Evolutionary conservation across 2,329 filamentous ascomycete genomes (phyloP), one percentile per base, ranked within the genome.

Genomic region (Ophiostoma montium): DNA sequence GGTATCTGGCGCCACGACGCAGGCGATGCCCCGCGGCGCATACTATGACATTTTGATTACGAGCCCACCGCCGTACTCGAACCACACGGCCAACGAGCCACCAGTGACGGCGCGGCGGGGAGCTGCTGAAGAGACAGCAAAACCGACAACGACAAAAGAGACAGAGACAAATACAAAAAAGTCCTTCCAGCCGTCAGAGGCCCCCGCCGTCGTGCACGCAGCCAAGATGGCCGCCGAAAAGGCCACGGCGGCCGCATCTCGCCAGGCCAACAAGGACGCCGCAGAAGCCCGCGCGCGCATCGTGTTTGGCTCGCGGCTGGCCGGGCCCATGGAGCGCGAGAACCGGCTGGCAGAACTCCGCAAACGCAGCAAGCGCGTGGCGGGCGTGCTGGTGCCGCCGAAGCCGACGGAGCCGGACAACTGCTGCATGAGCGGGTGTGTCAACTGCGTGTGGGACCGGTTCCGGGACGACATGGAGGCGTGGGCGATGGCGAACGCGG

Each of bases 351-450:
- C 71, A 3, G 71, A 76, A 41, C 72, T 79, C 33, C 68, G 77
- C 12, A 68, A 72, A 13, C 70, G 75, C 53, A 79, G 79, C 46
- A 76, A 70, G 9, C 70, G 78, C 52, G 70, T 95, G 49, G 88
- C 85, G 1, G 90, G 89, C 3, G 75, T 96, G 1, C 66, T 78
- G 16, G 83, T 96, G 5, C 92, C 92, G 2, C 89, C 88, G 0
- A 76, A 77, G 44, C 92, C 92, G 1, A 74, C 79, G 44, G 90
- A 98, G 65, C 92, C 92, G 3, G 92, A 96, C 60, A 95, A 98
- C 62, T 98, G 92, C 73, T 98, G 92, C 67, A 98, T 98, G 92
- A 92, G 86, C 60, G 92, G 92, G 3, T 98, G 92, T 62, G 90
- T 95, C 45, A 89, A 96, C 63, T 98, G 92, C 64, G 92, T 96